Conservation (phyloP, 768 basidiomycete genomes). For the Gautieria morchelliformis region DNA sequence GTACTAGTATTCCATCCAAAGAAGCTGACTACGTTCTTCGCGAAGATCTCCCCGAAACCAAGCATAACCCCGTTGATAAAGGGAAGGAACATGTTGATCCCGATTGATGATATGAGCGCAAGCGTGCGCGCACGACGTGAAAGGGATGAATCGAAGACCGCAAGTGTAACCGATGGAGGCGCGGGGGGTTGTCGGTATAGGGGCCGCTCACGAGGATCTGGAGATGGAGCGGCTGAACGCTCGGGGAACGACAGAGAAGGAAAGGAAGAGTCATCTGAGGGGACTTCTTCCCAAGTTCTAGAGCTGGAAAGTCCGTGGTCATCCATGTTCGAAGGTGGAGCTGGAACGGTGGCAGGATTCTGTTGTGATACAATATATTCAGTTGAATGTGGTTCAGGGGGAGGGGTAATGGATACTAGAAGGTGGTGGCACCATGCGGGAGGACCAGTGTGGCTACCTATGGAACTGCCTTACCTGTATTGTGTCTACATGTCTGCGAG, state of each 20-base stretch:
- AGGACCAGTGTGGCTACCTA: neutral
- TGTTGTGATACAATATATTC: neutral
- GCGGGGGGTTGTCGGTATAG: conserved; percentile 15
- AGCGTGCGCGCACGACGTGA: conserved; percentile 57
- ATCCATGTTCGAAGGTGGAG: conserved; percentile 18
- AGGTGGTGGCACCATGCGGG: conserved; percentile 13
- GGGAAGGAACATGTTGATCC: conserved; percentile 77
- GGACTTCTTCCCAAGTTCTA: conserved; percentile 67
- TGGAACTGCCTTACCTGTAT: conserved; percentile 17
- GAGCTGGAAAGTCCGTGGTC: conserved; percentile 31
- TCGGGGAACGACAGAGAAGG: conserved; percentile 77
- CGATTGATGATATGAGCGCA: conserved; percentile 63
- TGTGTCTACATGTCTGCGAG: conserved; percentile 15
- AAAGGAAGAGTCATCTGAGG: conserved; percentile 49
- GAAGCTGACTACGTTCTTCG: conserved; percentile 22
- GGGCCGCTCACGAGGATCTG: conserved; percentile 14
- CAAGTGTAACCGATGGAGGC: conserved; percentile 46
- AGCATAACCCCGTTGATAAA: conserved; percentile 95
- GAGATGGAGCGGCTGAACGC: conserved; percentile 24
- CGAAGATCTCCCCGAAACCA: conserved; percentile 93
- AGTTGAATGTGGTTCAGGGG: neutral
- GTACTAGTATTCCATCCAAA: conserved; percentile 19
- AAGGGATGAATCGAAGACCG: conserved; percentile 62
- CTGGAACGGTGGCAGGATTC: neutral
- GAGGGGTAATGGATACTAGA: neutral